Percentiles rank a stretch among this genome's conserved stretches.
Evolutionary conservation across 371 early-diverging fungal species (phyloP).

Genomic region (Mortierella sp.): DNA sequence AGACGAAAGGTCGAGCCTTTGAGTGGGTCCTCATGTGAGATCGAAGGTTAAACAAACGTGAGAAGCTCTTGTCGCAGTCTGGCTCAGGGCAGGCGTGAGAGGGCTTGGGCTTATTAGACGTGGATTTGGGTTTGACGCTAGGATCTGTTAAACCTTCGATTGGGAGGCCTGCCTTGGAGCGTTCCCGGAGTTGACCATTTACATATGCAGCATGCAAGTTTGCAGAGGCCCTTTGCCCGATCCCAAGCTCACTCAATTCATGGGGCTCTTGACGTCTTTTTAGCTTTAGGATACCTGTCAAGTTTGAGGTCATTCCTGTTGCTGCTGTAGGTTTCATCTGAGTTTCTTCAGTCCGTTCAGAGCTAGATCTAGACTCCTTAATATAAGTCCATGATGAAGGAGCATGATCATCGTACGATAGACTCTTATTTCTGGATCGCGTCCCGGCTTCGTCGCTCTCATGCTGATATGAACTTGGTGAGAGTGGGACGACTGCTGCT

Average conservation of each 20-base stretch:
- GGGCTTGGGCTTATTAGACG: slow-evolving; percentile 39
- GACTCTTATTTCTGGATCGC: slow-evolving; percentile 30
- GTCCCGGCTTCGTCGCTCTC: slow-evolving; percentile 22
- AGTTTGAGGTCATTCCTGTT: background rate
- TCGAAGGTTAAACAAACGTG: slow-evolving; percentile 47
- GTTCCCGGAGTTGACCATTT: slow-evolving; percentile 40
- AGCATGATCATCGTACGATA: slow-evolving; percentile 31
- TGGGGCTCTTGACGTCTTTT: slow-evolving; percentile 44
- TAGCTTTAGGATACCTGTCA: background rate
- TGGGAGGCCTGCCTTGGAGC: slow-evolving; percentile 33
- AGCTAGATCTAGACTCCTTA: slow-evolving; percentile 26
- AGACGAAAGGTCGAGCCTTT: slow-evolving; percentile 43
- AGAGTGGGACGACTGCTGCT: slow-evolving; percentile 46
- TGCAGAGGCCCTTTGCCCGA: slow-evolving; percentile 51
- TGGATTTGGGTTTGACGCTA: slow-evolving; percentile 19
- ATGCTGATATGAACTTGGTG: slow-evolving; percentile 32
- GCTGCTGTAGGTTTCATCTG: slow-evolving; percentile 1
- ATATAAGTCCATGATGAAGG: slow-evolving; percentile 34
- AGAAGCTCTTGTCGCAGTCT: slow-evolving; percentile 52
- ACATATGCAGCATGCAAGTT: slow-evolving; percentile 54
- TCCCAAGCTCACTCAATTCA: slow-evolving; percentile 50
- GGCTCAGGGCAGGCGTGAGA: slow-evolving; percentile 43
- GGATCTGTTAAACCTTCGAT: slow-evolving; percentile 15
- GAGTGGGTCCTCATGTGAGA: slow-evolving; percentile 53
- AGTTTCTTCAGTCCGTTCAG: slow-evolving; percentile 22